These are phyloP conservation scores for Odonthalia washingtoniensis DNA, from an alignment of 31 red algal species.

Conservation along the genomic window DNA sequence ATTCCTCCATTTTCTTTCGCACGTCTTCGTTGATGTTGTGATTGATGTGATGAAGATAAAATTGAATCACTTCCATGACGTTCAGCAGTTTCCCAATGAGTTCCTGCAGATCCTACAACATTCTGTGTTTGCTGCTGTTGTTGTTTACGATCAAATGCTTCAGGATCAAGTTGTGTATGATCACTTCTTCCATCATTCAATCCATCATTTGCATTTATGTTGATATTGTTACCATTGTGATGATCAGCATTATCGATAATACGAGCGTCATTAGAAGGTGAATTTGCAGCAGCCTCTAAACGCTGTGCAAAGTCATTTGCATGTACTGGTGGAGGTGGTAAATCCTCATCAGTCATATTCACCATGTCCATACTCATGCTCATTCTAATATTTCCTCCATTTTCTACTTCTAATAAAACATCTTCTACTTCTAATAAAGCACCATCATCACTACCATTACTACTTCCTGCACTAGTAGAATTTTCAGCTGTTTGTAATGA, in stretches of 20 bases:
- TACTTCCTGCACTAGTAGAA: not conserved
- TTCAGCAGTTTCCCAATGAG: no score
- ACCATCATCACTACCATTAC: not conserved
- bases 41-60: not conserved
- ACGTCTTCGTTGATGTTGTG: no score
- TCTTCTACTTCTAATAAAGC: not conserved
- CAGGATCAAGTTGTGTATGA: not conserved
- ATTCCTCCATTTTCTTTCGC: no score
- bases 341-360: not conserved
- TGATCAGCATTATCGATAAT: no score
- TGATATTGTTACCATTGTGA: no score
- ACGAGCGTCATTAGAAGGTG: no score
- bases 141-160: not conserved
- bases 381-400: not conserved
- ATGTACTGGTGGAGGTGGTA: not conserved
- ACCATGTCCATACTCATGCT: not conserved
- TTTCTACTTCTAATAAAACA: not conserved
- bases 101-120: not conserved
- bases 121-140: not conserved
- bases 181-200: not conserved
- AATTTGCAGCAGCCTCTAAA: no score
- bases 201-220: not conserved
- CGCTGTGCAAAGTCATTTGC: no score
- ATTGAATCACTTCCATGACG: not conserved
- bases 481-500: constrained; percentile 16